Conservation (phyloP, 2,329 filamentous ascomycete genomes). For the Microdochium bolleyi region DNA sequence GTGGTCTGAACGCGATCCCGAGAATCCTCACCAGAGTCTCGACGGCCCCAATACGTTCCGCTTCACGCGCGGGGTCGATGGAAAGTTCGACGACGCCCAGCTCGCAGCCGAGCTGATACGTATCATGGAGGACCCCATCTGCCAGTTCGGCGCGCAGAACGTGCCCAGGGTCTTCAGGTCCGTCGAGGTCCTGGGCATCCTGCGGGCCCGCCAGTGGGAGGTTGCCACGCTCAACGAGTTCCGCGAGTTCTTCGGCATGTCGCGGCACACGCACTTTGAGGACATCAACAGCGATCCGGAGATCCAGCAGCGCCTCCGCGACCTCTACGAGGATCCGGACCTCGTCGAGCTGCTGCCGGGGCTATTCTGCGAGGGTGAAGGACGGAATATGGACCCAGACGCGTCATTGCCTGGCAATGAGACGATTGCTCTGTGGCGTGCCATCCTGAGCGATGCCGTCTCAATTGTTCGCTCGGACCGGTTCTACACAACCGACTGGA, state of each 20-base stretch:
- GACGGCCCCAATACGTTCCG: conserved; percentile 18
- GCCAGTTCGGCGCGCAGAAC: conserved; percentile 50
- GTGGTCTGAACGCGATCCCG: background rate
- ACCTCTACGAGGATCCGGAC: conserved; percentile 55
- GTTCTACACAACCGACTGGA: conserved; percentile 35
- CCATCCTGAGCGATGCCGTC: conserved; percentile 52
- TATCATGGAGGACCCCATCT: conserved; percentile 53
- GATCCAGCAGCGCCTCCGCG: conserved; percentile 46
- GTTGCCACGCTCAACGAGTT: conserved; percentile 57
- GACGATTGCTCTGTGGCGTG: conserved; percentile 44
- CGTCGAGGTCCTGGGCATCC: conserved; percentile 56
- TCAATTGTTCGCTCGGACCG: conserved; percentile 50
- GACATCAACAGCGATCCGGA: conserved; percentile 50
- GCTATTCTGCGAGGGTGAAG: conserved; percentile 54
- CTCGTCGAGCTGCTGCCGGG: conserved; percentile 65
- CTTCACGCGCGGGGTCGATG: conserved; percentile 37
- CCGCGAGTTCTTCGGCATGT: conserved; percentile 53
- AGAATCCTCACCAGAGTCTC: background rate
- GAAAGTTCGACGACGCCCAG: conserved; percentile 48
- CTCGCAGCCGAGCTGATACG: conserved; percentile 46
- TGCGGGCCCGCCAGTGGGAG: conserved; percentile 54
- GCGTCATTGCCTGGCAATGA: conserved; percentile 28
- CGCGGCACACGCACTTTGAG: conserved; percentile 45
- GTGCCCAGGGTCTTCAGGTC: conserved; percentile 49
- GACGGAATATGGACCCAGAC: conserved; percentile 16